These are phyloP conservation scores for Leccinum disarticulatum DNA, from an alignment of 768 basidiomycete genomes.

Conservation along the genomic window DNA sequence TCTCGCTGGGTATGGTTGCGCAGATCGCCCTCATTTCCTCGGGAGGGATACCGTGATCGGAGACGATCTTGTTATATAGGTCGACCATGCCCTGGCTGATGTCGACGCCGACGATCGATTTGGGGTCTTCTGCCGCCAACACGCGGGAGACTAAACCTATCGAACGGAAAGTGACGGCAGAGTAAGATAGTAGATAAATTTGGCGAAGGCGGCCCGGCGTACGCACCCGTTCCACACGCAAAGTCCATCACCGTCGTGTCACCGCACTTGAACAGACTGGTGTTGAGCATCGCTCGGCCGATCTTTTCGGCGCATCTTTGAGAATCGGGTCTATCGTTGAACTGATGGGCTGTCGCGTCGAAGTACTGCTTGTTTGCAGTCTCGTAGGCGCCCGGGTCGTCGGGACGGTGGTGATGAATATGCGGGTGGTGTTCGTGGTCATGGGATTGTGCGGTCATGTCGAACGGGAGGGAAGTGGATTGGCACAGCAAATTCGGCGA, in stretches of 20 bases:
- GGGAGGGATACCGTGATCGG: conserved; percentile 58
- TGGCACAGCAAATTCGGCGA: too few species aligned
- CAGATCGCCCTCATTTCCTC: conserved; percentile 70
- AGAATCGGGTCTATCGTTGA: conserved; percentile 24
- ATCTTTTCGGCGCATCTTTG: conserved; percentile 23
- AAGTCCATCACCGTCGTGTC: conserved; percentile 66
- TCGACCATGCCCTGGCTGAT: conserved; percentile 73
- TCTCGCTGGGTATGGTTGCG: conserved; percentile 39
- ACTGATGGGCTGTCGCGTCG: conserved; percentile 23
- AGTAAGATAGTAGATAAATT: not conserved
- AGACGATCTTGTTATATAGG: conserved; percentile 55
- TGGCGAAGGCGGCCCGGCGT: not conserved
- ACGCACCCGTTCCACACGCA: conserved; percentile 68
- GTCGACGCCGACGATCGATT: conserved; percentile 69
- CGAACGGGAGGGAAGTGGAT: not conserved
- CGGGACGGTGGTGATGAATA: not conserved
- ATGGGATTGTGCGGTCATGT: not conserved
- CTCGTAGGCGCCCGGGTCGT: conserved; percentile 10
- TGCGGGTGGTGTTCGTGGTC: not conserved
- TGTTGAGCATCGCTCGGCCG: conserved; percentile 30
- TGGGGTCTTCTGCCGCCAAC: conserved; percentile 58
- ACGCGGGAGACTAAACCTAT: conserved; percentile 63
- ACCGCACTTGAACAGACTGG: conserved; percentile 53
- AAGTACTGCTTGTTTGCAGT: conserved; percentile 29
- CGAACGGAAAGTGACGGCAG: not conserved